These are phyloP conservation scores for Coemansia aciculifera DNA, from an alignment of 192 early-diverging fungal species.

Conservation along the genomic window DNA sequence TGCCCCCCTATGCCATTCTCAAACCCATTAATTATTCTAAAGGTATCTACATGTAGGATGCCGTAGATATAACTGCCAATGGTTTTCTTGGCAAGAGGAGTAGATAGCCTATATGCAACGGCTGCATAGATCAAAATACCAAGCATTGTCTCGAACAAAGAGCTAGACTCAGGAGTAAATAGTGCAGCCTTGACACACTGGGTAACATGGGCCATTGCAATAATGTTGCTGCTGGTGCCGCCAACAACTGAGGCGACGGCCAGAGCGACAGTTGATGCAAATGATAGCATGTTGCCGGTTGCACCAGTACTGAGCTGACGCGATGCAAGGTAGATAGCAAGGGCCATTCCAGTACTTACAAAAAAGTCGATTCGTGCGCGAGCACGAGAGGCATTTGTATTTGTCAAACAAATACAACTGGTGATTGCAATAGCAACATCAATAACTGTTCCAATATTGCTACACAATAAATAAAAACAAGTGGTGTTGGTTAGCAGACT, in stretches of 20 bases:
- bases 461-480: background rate
- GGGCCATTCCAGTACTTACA: constrained; percentile 4
- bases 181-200: background rate
- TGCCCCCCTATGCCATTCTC: background rate
- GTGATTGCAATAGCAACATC: background rate
- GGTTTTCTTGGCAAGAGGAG: background rate
- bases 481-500: background rate
- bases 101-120: background rate
- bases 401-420: background rate
- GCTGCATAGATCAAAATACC: background rate
- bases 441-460: background rate
- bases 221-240: background rate
- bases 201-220: background rate
- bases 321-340: background rate
- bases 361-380: background rate
- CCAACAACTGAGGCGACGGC: background rate
- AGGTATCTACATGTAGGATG: background rate
- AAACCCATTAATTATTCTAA: background rate
- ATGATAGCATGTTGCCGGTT: background rate
- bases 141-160: background rate
- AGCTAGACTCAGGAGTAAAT: background rate
- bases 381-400: background rate
- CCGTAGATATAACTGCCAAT: background rate
- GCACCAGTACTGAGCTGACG: background rate
- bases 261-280: background rate